Evolutionary conservation across 2,329 filamentous ascomycete species (phyloP).

Genomic region (Colletotrichum sp.): DNA sequence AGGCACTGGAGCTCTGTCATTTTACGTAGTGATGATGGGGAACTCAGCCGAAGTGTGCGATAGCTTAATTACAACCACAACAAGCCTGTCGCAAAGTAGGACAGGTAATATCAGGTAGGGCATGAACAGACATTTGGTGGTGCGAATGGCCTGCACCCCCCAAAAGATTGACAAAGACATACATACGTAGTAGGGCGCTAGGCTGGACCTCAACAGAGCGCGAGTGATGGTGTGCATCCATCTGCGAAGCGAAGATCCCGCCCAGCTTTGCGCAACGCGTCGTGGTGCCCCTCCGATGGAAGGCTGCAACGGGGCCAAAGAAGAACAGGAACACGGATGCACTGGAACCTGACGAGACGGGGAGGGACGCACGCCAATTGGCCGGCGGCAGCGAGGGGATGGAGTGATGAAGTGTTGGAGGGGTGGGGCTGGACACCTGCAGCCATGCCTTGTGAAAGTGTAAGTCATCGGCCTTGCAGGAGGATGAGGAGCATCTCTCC

Average conservation of each 20-base stretch:
- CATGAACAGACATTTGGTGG: neutral
- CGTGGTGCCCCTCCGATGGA: neutral
- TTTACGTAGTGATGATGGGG: neutral
- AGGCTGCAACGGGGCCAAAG: neutral
- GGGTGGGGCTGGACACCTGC: neutral
- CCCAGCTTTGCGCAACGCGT: neutral
- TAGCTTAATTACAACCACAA: neutral
- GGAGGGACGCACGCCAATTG: neutral
- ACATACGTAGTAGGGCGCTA: neutral
- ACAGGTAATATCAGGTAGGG: neutral
- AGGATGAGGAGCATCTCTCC: neutral
- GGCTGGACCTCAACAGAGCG: neutral
- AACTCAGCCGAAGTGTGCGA: neutral
- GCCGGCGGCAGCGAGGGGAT: neutral
- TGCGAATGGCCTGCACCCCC: neutral
- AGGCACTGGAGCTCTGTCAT: neutral
- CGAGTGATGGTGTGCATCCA: neutral
- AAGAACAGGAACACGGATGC: neutral
- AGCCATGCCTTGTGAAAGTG: conserved; percentile 10
- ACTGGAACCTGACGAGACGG: conserved; percentile 2
- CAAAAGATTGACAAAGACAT: neutral
- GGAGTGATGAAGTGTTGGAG: neutral
- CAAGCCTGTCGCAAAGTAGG: neutral
- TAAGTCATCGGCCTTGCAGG: conserved; percentile 3
- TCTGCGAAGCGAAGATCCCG: neutral